Conservation (phyloP, 805 yeast genomes). For the Pichia pseudocactophila region DNA sequence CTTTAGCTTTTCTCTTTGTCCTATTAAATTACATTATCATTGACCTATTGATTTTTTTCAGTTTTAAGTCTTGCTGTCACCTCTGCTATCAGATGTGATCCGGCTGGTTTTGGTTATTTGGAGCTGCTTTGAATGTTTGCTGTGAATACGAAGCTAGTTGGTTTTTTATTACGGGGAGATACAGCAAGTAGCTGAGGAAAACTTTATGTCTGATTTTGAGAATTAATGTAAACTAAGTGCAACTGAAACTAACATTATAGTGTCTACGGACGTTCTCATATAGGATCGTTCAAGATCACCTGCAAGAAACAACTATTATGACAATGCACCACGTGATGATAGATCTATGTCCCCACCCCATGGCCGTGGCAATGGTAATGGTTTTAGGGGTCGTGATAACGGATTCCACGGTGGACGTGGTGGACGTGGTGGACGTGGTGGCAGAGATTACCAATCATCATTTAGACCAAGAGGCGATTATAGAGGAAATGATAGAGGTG, state of each 20-base stretch:
- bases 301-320: conserved; percentile 17
- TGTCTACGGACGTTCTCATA: background rate
- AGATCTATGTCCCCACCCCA: conserved; percentile 26
- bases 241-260: conserved; percentile 6
- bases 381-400: conserved; percentile 17
- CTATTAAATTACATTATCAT: too few relatives aligned
- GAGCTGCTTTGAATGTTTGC: too few relatives aligned
- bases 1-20: too few relatives aligned
- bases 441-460: conserved; percentile 14
- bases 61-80: too few relatives aligned
- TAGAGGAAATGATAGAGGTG: conserved; percentile 5
- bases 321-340: conserved; percentile 13
- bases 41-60: too few relatives aligned
- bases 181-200: too few relatives aligned
- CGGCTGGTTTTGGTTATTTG: too few relatives aligned
- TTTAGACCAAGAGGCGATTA: conserved; percentile 14
- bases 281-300: conserved; percentile 28
- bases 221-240: too few relatives aligned
- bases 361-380: conserved; percentile 21
- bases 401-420: conserved; percentile 9
- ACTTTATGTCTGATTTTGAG: too few relatives aligned
- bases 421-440: conserved; percentile 17
- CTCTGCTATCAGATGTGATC: too few relatives aligned
- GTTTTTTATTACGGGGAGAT: too few relatives aligned
- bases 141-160: too few relatives aligned